Evolutionary conservation across 2,329 filamentous ascomycete species (phyloP).

Genomic region (Colletotrichum tamarilloi): DNA sequence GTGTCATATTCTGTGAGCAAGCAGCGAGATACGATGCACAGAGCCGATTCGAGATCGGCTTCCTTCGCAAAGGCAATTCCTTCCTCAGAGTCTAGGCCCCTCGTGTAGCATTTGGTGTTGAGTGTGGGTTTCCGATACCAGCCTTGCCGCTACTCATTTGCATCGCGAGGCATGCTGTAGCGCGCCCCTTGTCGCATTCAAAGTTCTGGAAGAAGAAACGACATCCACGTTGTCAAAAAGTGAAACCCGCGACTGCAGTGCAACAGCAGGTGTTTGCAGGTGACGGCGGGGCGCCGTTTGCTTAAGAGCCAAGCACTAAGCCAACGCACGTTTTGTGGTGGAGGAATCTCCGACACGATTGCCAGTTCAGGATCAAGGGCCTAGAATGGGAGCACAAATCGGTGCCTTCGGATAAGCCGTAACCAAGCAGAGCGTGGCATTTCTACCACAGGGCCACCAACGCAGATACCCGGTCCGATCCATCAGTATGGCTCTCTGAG

Average conservation of each 20-base stretch:
- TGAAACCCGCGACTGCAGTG: conserved; percentile 23
- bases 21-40: neutral
- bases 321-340: neutral
- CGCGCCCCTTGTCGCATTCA: neutral
- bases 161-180: conserved; percentile 2
- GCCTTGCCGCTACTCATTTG: neutral
- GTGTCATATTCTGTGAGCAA: neutral
- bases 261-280: conserved; percentile 13
- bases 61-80: neutral
- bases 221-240: conserved; percentile 3
- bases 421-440: neutral
- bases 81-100: neutral
- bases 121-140: conserved; percentile 5
- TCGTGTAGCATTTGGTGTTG: neutral
- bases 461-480: neutral
- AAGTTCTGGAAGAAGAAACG: conserved; percentile 2
- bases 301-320: neutral
- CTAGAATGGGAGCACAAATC: neutral
- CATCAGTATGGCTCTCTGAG: conserved; percentile 14
- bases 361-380: conserved; percentile 18
- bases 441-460: neutral
- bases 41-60: neutral
- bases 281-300: conserved; percentile 16
- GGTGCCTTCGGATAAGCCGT: neutral
- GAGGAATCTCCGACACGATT: neutral